A percentile compares a stretch with the other conserved stretches of the same genome.
Evolutionary conservation across 306 rosid species (phyloP).

Genomic region (Casuarina equisetifolia): DNA sequence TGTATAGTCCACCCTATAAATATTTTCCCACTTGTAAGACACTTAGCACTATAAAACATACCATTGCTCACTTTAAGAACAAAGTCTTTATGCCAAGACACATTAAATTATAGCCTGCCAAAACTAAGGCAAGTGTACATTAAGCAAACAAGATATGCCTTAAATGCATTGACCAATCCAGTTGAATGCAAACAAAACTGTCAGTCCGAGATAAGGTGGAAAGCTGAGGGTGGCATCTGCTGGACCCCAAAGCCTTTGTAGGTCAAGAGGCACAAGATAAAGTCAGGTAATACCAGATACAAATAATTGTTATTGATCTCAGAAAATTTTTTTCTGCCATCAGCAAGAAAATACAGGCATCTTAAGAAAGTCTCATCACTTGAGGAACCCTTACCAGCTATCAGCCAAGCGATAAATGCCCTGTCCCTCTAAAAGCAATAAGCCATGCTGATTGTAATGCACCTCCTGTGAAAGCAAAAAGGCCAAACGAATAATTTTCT

Average conservation of each 20-base stretch:
- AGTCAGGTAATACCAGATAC: neutral
- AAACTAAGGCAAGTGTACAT: neutral
- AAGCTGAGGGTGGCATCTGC: neutral
- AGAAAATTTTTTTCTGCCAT: neutral
- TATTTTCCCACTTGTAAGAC: neutral
- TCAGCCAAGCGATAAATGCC: constrained; percentile 94
- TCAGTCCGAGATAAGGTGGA: neutral
- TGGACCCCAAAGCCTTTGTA: neutral
- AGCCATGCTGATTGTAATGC: constrained; percentile 95
- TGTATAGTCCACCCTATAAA: neutral
- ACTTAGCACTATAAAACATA: neutral
- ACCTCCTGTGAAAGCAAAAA: constrained; percentile 68
- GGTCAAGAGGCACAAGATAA: neutral
- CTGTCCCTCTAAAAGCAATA: constrained; percentile 88
- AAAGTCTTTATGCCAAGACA: neutral
- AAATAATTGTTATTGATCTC: neutral
- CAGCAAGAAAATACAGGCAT: neutral
- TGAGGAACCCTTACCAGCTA: constrained; percentile 63
- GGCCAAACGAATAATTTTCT: constrained; percentile 9
- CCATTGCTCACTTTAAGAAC: neutral
- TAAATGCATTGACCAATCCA: constrained; percentile 2
- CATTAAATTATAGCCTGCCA: neutral
- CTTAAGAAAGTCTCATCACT: neutral
- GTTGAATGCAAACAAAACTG: constrained; percentile 24
- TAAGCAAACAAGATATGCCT: constrained; percentile 15